phyloP scores from a whole-genome alignment of 805 yeast genomes.

The Pichia nakasei region DNA sequence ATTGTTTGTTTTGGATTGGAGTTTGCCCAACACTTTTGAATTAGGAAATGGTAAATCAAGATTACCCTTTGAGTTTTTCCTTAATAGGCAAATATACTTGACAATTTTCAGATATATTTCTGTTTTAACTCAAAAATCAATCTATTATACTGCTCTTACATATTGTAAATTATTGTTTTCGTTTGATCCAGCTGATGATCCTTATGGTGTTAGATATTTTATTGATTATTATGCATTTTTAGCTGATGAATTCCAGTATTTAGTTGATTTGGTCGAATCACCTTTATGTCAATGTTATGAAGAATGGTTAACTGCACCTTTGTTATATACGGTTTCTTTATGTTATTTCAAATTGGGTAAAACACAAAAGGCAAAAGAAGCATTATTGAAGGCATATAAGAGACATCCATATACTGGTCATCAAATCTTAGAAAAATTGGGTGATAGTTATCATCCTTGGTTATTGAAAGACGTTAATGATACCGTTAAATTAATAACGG shows the following conservation, averaged over 20 bases:
- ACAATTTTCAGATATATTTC: conserved; percentile 65
- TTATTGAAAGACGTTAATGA: conserved; percentile 19
- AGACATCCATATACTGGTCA: conserved; percentile 52
- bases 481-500: conserved; percentile 36
- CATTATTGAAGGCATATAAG: conserved; percentile 41
- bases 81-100: conserved; percentile 71
- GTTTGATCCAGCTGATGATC: conserved; percentile 68
- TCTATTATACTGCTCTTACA: conserved; percentile 66
- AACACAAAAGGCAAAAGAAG: conserved; percentile 35
- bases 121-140: conserved; percentile 67
- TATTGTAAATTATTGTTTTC: conserved; percentile 66
- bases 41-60: conserved; percentile 52
- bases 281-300: conserved; percentile 48
- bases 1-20: conserved; percentile 70
- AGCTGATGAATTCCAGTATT: conserved; percentile 54
- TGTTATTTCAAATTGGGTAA: conserved; percentile 43
- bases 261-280: conserved; percentile 48
- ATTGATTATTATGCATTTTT: conserved; percentile 70
- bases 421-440: conserved; percentile 40
- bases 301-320: conserved; percentile 66
- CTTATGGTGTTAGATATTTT: conserved; percentile 74
- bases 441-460: conserved; percentile 27
- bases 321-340: conserved; percentile 56
- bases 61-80: conserved; percentile 65
- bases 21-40: conserved; percentile 50